Evolutionary conservation across 179 eudicot species (phyloP), one percentile per base, ranked within the genome.

Genomic region (Beta macrorhiza): DNA sequence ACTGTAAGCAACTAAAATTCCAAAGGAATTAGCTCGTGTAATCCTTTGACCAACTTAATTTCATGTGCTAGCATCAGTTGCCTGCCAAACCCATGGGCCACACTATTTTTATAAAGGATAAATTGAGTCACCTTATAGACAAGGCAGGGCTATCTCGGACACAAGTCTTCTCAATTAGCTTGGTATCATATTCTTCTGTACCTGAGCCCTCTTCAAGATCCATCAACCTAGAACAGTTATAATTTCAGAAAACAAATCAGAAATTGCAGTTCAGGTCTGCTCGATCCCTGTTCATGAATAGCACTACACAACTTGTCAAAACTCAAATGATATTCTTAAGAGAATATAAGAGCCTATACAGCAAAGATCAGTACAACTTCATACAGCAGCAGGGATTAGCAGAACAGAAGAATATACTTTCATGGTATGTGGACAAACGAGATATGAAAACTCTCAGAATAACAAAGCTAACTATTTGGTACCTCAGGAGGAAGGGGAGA

Each of bases 131-230:
- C 97, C 92, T 90, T 74, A 58, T 51, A 79, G 79, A 37, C 47
- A 83, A 84, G n/a, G 85, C 83, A 19, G 76, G 61, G 52, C 25
- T 68, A 68, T 87, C 85, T 20, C 10, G 5, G n/a, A 47, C 68
- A 51, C 5, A 45, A 76, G 86, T 88, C 75, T 86, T 85, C 80
- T 90, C 76, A 67, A 96, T 98, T 61, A 94, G 80, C 78, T 87
- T 82, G 64, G 87, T 67, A 81, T 93, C 99, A 68, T 82, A 75
- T 51, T 90, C 97, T 80, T 92, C 98, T 45, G 94, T 80, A 70
- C 96, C 98, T 17, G 97, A 86, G 75, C 93, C 96, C 86, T 91
- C 97, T 86, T 90, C 95, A 73, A 96, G 97, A 82, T 92, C 91
- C 85, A 90, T 86, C 90, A 90, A 79, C 92, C 99, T 96, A 73